Evolutionary conservation across 192 early-diverging fungal genomes (phyloP), one percentile per base, ranked within the genome.

Genomic region (Backusella parvicylindrica): DNA sequence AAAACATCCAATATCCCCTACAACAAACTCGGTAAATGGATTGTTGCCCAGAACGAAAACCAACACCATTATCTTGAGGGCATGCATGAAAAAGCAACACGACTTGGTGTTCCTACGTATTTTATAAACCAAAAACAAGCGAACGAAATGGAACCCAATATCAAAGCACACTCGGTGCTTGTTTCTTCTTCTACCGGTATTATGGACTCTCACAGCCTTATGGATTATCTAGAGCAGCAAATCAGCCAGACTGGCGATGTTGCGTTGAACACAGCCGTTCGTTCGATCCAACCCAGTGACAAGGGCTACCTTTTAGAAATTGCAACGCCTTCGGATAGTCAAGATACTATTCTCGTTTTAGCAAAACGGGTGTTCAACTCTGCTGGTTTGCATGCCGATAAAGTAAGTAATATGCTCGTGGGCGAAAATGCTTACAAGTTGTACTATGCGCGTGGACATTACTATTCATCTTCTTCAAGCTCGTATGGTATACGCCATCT

Each of bases 151-250:
- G 94, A 97, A 76, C 93, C 94, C 3, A 40, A 83, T 6, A 81
- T 96, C 35, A 74, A 81, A 2, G 88, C 88, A 0, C 72, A 80
- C 12, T 75, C 79, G 2, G 92, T 88, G 3, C 78, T 95, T 26
- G 88, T 86, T 11, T 91, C 89, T 28, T 85, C 91, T 0, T 86
- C 93, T 6, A 94, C 95, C 0, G 95, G 94, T 15, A 97, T 97
- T 71, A 67, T 97, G 2, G 95, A 95, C 75, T 89, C 91, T 9
- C 93, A 95, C 73, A 83, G 75, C 3, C 75, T 89, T 28, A 92
- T 95, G 93, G 79, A 82, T 11, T 83, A 83, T 21, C 72, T 96
- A 67, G 87, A 88, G 68, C 72, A 78, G 8, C 78, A 84, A 41
- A 76, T 91, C 36, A 31, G 74, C 3, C 79, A 81, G n/a, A 82